Base-by-base conservation (phyloP, 2,329 filamentous ascomycete species). In the Colletotrichum incanum region DNA sequence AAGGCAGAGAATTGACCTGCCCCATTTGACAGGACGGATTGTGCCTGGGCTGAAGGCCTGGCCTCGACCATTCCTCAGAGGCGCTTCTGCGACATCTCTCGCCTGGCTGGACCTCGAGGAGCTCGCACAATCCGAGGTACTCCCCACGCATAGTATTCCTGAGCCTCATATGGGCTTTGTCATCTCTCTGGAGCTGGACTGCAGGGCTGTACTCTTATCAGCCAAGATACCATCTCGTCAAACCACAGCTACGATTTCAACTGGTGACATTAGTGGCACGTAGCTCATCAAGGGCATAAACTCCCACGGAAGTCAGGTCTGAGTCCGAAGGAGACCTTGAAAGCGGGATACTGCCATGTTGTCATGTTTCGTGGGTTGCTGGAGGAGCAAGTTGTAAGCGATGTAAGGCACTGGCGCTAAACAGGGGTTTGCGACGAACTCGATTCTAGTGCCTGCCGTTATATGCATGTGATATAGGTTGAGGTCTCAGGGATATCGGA, bases 391-490 rank as follows among this genome's bases (percentile, higher is more conserved):
- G 52, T 18, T 72, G 52, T 43, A 55, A 67, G 68, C 68, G 49
- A 67, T 37, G 64, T 23, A 41, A 61, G 47, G 50, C 26, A n/a
- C 23, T 45, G 61, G 26, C 71, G 73, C 71, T 62, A 70, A 58
- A 74, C 67, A 77, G 70, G 74, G 74, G 61, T 9, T 39, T 65
- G 75, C 50, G 55, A 71, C 67, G 59, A 50, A 43, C 67, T 60
- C 50, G 49, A 61, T 26, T 71, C 56, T 61, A 28, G 47, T 70
- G 66, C 76, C 62, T 76, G 74, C 73, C 69, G 5, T 75, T 76
- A 76, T 69, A 63, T 70, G 49, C 43, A 68, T 34, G 67, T 63
- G 63, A 67, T 76, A 77, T 74, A 75, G 74, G 65, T 50, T 74
- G 72, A 67, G 73, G 70, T 71, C 50, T 71, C 56, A 66, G 71